A percentile compares a stretch with the other conserved stretches of the same genome.
phyloP scores from a whole-genome alignment of 2,329 filamentous ascomycete species.

The Ophiocordyceps unilateralis region DNA sequence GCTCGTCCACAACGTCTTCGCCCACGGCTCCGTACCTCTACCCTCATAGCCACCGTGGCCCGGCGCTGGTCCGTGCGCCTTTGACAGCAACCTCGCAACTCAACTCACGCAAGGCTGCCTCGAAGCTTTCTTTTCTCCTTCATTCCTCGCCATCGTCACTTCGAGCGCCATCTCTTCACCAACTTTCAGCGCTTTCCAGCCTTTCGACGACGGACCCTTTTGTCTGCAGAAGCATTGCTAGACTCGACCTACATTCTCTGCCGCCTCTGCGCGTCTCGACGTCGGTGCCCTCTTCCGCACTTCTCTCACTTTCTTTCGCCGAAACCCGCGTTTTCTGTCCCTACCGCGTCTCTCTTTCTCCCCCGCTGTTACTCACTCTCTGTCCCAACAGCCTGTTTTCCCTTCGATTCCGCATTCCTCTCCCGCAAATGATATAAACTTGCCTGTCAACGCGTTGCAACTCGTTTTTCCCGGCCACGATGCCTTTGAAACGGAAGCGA shows the following conservation, averaged over 20 bases:
- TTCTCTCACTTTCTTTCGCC: neutral
- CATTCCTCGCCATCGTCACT: slow-evolving; percentile 1
- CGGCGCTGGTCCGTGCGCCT: slow-evolving; percentile 2
- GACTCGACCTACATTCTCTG: neutral
- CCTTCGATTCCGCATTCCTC: neutral
- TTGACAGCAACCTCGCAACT: neutral
- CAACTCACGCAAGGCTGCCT: slow-evolving; percentile 5
- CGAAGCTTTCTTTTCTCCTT: slow-evolving; percentile 1
- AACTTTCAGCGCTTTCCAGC: neutral
- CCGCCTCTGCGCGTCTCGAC: neutral
- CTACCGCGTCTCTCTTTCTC: neutral
- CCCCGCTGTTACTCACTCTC: neutral
- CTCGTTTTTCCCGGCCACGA: slow-evolving; percentile 13
- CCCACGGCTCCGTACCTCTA: neutral
- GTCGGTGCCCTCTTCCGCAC: neutral
- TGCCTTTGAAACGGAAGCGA: slow-evolving; percentile 45
- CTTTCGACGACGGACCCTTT: neutral
- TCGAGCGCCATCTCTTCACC: neutral
- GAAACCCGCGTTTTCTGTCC: neutral
- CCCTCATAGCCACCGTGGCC: neutral
- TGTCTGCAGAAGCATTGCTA: neutral
- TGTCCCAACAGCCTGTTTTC: neutral
- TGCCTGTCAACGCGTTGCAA: slow-evolving; percentile 2
- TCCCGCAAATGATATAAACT: slow-evolving; percentile 18
- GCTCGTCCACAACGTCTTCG: neutral